phyloP scores from a whole-genome alignment of 345 rosid species.

The Salix exigua region DNA sequence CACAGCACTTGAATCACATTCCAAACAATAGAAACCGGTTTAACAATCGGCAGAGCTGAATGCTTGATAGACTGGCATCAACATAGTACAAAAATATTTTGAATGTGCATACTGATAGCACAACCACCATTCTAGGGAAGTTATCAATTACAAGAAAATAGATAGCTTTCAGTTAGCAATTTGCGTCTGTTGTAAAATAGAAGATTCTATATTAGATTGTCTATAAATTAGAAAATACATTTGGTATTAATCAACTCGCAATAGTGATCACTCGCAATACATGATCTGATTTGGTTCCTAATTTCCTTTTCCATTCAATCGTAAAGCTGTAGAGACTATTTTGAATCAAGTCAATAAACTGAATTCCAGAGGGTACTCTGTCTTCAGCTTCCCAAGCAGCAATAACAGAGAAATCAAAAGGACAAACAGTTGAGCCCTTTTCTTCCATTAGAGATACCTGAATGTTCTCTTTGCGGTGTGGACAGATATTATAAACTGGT shows the following conservation, averaged over 20 bases:
- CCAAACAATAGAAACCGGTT: neutral
- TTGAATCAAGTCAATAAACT: too few species aligned
- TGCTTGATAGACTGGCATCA: neutral
- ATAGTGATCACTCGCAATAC: too few species aligned
- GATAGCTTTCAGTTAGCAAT: neutral
- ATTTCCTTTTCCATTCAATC: too few species aligned
- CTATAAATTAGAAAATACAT: too few species aligned
- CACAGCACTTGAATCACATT: neutral
- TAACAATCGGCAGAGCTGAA: neutral
- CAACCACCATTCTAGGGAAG: neutral
- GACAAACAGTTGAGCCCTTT: neutral
- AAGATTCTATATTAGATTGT: too few species aligned
- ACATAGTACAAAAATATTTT: neutral
- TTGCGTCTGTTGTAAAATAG: neutral
- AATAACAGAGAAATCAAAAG: neutral
- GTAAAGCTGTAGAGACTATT: too few species aligned
- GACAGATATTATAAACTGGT: constrained; percentile 79
- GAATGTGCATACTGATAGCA: neutral
- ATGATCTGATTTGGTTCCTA: too few species aligned
- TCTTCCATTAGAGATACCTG: constrained; percentile 48
- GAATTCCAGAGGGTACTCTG: too few species aligned
- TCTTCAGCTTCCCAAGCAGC: neutral
- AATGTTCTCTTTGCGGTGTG: constrained; percentile 82
- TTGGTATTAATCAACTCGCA: too few species aligned
- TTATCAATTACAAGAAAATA: neutral